Conservation (phyloP, 805 yeast genomes). For the Ogataea ramenticola region DNA sequence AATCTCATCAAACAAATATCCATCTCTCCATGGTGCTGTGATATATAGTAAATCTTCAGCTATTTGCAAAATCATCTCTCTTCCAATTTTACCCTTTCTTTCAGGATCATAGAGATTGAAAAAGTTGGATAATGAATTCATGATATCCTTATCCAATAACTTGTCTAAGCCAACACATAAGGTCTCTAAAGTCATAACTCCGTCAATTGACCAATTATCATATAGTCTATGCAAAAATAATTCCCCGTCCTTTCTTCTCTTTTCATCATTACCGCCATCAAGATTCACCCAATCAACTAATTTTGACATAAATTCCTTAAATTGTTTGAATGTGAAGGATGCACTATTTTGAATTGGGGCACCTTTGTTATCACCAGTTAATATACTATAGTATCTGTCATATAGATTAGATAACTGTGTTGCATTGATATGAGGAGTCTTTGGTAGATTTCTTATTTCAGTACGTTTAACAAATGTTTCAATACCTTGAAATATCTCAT, state of each 20-base stretch:
- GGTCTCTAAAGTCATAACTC: conserved; percentile 58
- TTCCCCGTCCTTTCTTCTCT: conserved; percentile 15
- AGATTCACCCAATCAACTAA: conserved; percentile 68
- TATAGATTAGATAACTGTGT: conserved; percentile 66
- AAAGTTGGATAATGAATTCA: conserved; percentile 73
- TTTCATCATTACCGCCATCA: conserved; percentile 18
- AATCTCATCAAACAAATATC: conserved; percentile 51
- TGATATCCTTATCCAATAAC: conserved; percentile 62
- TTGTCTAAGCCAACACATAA: conserved; percentile 68
- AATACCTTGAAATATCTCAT: conserved; percentile 75
- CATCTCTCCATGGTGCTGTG: conserved; percentile 84
- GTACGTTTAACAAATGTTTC: conserved; percentile 89
- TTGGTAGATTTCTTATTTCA: conserved; percentile 80
- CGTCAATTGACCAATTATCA: conserved; percentile 54
- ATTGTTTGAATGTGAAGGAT: conserved; percentile 67
- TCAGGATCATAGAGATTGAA: conserved; percentile 67
- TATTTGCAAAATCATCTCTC: conserved; percentile 74
- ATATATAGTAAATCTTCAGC: conserved; percentile 83
- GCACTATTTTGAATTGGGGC: conserved; percentile 58
- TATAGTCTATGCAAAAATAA: conserved; percentile 61
- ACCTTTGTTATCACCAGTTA: conserved; percentile 43
- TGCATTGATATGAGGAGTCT: conserved; percentile 50
- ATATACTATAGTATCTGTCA: conserved; percentile 75
- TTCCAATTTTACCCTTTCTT: conserved; percentile 52
- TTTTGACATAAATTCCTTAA: conserved; percentile 67